These are phyloP conservation scores for Phytophthora rubi DNA, from an alignment of 352 stramenopile species.

Conservation along the genomic window DNA sequence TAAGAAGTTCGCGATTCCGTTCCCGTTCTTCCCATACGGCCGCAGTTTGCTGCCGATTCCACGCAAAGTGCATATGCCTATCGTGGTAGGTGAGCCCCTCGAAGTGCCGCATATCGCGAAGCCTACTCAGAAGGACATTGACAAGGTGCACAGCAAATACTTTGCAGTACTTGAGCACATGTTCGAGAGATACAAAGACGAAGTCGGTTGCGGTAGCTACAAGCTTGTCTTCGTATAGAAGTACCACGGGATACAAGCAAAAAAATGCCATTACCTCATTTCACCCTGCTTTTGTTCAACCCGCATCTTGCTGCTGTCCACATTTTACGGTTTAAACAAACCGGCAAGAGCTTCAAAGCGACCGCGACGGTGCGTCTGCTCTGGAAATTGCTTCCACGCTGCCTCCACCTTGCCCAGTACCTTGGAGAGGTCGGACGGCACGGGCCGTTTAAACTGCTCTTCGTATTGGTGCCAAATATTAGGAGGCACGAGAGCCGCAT, in stretches of 20 bases:
- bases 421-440: constrained; percentile 58
- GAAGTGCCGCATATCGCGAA: constrained; percentile 43
- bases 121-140: constrained; percentile 54
- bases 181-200: constrained; percentile 71
- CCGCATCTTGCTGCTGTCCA: not conserved
- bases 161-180: constrained; percentile 52
- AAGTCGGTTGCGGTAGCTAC: constrained; percentile 66
- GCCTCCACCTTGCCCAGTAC: constrained; percentile 39
- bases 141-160: constrained; percentile 59
- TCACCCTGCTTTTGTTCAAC: not conserved
- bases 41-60: constrained; percentile 62
- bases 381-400: constrained; percentile 59
- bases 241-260: not conserved
- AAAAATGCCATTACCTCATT: constrained; percentile 13
- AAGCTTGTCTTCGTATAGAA: constrained; percentile 53
- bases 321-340: constrained; percentile 32
- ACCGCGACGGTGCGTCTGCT: constrained; percentile 57
- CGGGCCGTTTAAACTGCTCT: constrained; percentile 52
- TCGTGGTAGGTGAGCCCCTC: constrained; percentile 67
- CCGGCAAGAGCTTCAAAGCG: constrained; percentile 58
- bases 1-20: constrained; percentile 70
- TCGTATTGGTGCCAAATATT: constrained; percentile 73
- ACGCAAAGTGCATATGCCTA: constrained; percentile 52
- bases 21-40: constrained; percentile 78
- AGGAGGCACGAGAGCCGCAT: constrained; percentile 69